Conservation (phyloP, 2,329 filamentous ascomycete genomes). For the Aureobasidium pullulans region DNA sequence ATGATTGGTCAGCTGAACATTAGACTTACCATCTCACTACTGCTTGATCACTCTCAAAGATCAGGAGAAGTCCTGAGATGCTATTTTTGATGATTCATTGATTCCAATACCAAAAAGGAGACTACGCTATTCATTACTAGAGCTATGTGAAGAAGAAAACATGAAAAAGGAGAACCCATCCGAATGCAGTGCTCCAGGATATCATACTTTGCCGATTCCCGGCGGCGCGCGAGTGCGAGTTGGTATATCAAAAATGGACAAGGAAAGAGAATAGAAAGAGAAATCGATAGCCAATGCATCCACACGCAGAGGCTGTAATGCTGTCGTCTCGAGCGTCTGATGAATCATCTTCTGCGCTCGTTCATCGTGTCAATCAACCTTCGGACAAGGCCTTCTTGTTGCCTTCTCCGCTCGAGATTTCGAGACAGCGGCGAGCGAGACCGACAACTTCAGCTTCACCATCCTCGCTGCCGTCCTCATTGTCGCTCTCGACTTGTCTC, state of each 20-base stretch:
- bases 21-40: no score
- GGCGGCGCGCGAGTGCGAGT: constrained; percentile 6
- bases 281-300: not conserved
- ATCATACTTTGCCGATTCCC: constrained; percentile 6
- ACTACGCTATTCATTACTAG: constrained; percentile 12
- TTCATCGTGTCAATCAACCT: constrained; percentile 43
- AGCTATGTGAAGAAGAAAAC: constrained; percentile 4
- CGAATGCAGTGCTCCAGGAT: constrained; percentile 10
- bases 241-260: constrained; percentile 14
- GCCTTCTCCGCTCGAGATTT: constrained; percentile 43
- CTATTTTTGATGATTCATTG: not conserved
- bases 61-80: no score
- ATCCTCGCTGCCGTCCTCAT: constrained; percentile 81
- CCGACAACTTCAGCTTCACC: constrained; percentile 90
- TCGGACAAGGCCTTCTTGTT: constrained; percentile 59
- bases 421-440: constrained; percentile 81
- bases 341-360: not conserved
- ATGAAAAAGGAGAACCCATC: not conserved
- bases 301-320: not conserved
- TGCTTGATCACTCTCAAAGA: no score
- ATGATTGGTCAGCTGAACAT: no score
- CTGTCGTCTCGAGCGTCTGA: not conserved
- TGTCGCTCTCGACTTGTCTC: constrained; percentile 77
- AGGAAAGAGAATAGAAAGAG: constrained; percentile 5
- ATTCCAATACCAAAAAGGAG: not conserved